phyloP scores from a whole-genome alignment of 352 stramenopile genomes.

The Phytophthora kernoviae region DNA sequence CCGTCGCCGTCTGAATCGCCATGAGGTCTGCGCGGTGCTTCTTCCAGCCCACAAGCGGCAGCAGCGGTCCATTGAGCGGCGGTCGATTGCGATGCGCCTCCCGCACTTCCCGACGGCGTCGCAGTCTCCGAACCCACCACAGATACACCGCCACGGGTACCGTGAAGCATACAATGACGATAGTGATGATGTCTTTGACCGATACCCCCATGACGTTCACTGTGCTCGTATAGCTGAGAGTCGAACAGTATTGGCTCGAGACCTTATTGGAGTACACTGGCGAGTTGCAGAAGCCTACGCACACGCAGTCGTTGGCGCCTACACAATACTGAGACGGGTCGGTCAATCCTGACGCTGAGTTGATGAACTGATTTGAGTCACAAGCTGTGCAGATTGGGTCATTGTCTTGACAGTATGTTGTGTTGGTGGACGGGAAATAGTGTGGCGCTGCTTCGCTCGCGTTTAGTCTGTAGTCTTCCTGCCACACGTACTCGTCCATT shows the following conservation, averaged over 20 bases:
- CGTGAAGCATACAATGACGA: constrained; percentile 31
- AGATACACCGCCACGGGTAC: constrained; percentile 29
- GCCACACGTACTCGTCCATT: constrained; percentile 32
- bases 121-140: constrained; percentile 18
- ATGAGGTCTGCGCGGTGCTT: constrained; percentile 29
- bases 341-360: constrained; percentile 14
- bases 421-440: constrained; percentile 42
- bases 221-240: constrained; percentile 9
- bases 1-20: constrained; percentile 27
- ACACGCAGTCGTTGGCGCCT: constrained; percentile 34
- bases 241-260: constrained; percentile 22
- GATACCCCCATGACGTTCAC: constrained; percentile 31
- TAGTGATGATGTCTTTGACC: constrained; percentile 29
- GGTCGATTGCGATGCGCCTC: constrained; percentile 15
- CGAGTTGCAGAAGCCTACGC: constrained; percentile 40
- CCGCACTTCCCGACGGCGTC: constrained; percentile 5
- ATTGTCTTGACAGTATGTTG: constrained; percentile 45
- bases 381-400: constrained; percentile 26
- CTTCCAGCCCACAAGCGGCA: constrained; percentile 41
- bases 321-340: constrained; percentile 39
- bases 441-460: constrained; percentile 20
- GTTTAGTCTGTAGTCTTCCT: constrained; percentile 41
- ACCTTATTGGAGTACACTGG: constrained; percentile 29
- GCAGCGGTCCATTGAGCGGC: constrained; percentile 25
- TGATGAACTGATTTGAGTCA: constrained; percentile 14